Evolutionary conservation across 176 grass and related monocot genomes (phyloP), one percentile per base, ranked within the genome.

Genomic region (maize (Zea mays)): DNA sequence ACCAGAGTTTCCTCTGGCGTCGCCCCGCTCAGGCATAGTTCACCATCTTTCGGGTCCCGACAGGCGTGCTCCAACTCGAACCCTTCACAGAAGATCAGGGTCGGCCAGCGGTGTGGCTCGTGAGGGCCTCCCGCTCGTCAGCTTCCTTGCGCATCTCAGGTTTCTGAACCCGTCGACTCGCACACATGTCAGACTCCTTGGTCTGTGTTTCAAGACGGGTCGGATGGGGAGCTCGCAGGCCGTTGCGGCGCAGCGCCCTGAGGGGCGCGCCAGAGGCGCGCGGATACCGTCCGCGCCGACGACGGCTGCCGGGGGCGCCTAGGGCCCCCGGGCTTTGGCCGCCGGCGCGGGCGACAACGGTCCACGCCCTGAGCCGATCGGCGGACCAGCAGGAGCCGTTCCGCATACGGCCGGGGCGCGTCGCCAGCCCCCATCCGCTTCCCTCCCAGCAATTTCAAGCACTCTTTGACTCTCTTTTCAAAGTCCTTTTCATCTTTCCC

Each of bases 1-100:
- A 87, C 85, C 73, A 91, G 81, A 88, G 89, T 88, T 91, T 91
- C 85, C 85, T 82, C 73, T 82, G 45, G 63, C 84, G 76, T 81
- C 84, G 41, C 38, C 85, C 67, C 67, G 78, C 85, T 83, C 85
- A 85, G 68, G 87, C 76, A 89, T 82, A 82, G 84, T 81, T 81
- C 84, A 86, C 83, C 83, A 86, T 86, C 83, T 86, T 80, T 86
- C 76, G 58, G 83, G 83, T 86, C 83, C 76, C 83, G 76, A 86
- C 83, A 88, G 78, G 84, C 84, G 65, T 91, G 89, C 81, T 91
- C 84, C 89, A 78, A 87, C 89, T 91, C 89, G 89, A 91, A 88
- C 85, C 89, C 89, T 88, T 87, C 89, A 83, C 63, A 85, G 21
- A 91, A 91, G 85, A 84, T 87, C 85, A 11, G 77, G 81, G 85